These are phyloP conservation scores for Aspergillus ruber DNA, from an alignment of 2,329 filamentous ascomycete genomes.

Conservation along the genomic window DNA sequence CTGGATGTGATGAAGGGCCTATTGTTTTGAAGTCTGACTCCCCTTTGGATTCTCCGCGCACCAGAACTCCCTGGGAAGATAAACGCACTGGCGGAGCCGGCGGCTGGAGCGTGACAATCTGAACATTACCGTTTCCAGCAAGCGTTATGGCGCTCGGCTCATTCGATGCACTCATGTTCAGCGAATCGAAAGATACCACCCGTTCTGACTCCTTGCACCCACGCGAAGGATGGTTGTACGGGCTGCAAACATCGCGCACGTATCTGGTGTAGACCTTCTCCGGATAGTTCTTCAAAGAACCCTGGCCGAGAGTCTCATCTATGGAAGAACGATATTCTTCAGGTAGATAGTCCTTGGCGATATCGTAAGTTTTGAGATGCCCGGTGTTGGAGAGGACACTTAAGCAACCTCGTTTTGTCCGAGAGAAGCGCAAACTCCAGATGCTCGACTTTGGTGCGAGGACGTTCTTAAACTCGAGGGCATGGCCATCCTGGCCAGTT, in stretches of 20 bases:
- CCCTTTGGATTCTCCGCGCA: constrained; percentile 21
- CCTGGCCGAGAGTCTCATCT: constrained; percentile 35
- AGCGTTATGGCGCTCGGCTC: constrained; percentile 50
- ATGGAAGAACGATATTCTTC: constrained; percentile 34
- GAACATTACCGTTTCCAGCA: constrained; percentile 46
- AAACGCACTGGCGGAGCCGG: constrained; percentile 33
- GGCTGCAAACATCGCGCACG: constrained; percentile 39
- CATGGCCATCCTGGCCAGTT: constrained; percentile 39
- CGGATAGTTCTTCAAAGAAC: constrained; percentile 34
- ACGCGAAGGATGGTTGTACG: constrained; percentile 41
- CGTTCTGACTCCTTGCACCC: constrained; percentile 42
- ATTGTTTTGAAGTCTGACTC: constrained; percentile 26
- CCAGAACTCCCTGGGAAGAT: constrained; percentile 31
- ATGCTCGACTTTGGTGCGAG: constrained; percentile 49
- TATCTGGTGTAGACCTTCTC: constrained; percentile 42
- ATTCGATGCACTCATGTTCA: constrained; percentile 41
- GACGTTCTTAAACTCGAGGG: constrained; percentile 53
- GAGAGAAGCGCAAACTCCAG: constrained; percentile 58
- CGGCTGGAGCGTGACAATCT: constrained; percentile 43
- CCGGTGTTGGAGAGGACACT: constrained; percentile 55
- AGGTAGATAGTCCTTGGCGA: constrained; percentile 45
- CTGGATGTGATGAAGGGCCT: constrained; percentile 22
- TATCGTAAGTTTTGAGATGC: constrained; percentile 52
- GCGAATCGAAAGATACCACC: constrained; percentile 57
- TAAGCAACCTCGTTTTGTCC: constrained; percentile 51